These are phyloP conservation scores for Tubosaeta brunneosetosa DNA, from an alignment of 768 basidiomycete genomes.

Conservation along the genomic window DNA sequence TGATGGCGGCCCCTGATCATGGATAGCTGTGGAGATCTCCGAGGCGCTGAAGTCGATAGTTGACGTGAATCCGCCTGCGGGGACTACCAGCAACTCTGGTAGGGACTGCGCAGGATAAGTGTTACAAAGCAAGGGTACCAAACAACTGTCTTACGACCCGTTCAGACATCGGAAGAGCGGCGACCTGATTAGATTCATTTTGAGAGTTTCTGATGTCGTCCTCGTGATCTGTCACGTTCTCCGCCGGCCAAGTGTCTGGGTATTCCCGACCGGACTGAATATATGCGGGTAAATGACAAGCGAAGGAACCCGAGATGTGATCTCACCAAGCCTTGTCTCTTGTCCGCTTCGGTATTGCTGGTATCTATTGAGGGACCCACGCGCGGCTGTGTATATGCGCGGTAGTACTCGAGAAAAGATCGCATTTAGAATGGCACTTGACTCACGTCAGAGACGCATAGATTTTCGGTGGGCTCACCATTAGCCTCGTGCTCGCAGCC, in stretches of 20 bases:
- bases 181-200: not conserved
- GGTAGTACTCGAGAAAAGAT: not conserved
- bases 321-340: constrained; percentile 3
- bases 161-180: not conserved
- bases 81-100: not conserved
- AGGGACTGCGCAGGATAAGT: constrained; percentile 7
- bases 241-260: not conserved
- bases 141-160: constrained; percentile 12
- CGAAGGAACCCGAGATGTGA: not conserved
- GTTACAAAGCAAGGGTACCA: not conserved
- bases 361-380: not conserved
- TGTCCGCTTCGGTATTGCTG: not conserved
- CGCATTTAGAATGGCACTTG: not conserved
- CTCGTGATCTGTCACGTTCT: not conserved
- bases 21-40: not conserved
- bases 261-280: constrained; percentile 8
- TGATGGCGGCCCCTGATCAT: not conserved
- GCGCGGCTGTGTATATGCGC: constrained; percentile 14
- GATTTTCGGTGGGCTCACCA: not conserved
- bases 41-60: not conserved
- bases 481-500: not conserved
- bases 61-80: not conserved
- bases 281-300: constrained; percentile 18
- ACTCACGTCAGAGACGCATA: constrained; percentile 5
- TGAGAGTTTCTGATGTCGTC: not conserved